These are phyloP conservation scores for Verruconis gallopava DNA, from an alignment of 2,329 filamentous ascomycete genomes.

Conservation along the genomic window DNA sequence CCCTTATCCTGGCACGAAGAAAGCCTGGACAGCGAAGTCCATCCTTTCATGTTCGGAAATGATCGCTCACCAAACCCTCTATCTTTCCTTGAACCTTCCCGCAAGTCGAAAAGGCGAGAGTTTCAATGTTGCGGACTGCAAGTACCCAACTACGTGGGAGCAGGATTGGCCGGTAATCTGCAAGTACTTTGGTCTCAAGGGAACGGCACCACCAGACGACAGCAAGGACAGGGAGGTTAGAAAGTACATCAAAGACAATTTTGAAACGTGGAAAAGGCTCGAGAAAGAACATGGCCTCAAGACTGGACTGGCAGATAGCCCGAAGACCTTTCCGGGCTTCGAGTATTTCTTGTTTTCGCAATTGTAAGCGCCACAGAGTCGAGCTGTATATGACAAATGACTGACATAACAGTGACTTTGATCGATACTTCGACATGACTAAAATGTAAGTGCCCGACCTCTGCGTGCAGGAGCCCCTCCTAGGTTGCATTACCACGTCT, in stretches of 20 bases:
- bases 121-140: slow-evolving; percentile 16
- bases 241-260: slow-evolving; percentile 22
- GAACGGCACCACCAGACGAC: slow-evolving; percentile 14
- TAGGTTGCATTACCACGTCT: too few relatives aligned
- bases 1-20: slow-evolving; percentile 23
- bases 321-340: slow-evolving; percentile 24
- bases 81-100: slow-evolving; percentile 35
- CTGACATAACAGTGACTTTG: slow-evolving; percentile 21
- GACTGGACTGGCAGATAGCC: slow-evolving; percentile 26
- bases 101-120: slow-evolving; percentile 28
- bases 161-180: slow-evolving; percentile 17
- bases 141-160: slow-evolving; percentile 13
- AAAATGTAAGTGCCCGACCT: too few relatives aligned
- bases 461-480: too few relatives aligned
- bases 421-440: slow-evolving; percentile 33
- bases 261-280: slow-evolving; percentile 20
- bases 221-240: slow-evolving; percentile 17
- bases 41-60: slow-evolving; percentile 25
- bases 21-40: slow-evolving; percentile 22
- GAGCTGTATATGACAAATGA: neutral
- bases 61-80: slow-evolving; percentile 30
- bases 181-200: slow-evolving; percentile 17
- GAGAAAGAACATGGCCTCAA: slow-evolving; percentile 25
- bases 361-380: slow-evolving; percentile 15
- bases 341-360: slow-evolving; percentile 31